These are phyloP conservation scores for Wickerhamomyces canadensis DNA, from an alignment of 805 yeast genomes.

Conservation along the genomic window DNA sequence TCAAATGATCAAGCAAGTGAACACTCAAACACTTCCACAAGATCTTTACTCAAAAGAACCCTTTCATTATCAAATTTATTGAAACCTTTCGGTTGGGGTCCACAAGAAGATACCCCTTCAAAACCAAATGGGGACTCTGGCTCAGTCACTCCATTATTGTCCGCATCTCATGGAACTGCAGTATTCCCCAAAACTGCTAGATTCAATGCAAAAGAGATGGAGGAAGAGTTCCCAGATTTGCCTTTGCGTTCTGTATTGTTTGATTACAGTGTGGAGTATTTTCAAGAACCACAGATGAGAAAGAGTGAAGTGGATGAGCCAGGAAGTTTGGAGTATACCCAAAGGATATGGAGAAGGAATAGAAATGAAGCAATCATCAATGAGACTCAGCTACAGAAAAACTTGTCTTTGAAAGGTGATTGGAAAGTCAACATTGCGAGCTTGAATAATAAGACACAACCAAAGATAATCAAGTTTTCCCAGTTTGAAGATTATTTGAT, in stretches of 20 bases:
- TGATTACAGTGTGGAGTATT: conserved; percentile 78
- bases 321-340: conserved; percentile 80
- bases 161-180: conserved; percentile 34
- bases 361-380: conserved; percentile 83
- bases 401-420: conserved; percentile 72
- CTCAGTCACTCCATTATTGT: conserved; percentile 3
- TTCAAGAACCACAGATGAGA: conserved; percentile 94
- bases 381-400: conserved; percentile 87
- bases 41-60: conserved; percentile 19
- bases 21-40: conserved; percentile 4
- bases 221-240: conserved; percentile 27
- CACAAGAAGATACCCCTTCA: conserved; percentile 17
- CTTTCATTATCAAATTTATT: conserved; percentile 26
- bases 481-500: conserved; percentile 86
- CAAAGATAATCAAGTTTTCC: conserved; percentile 71
- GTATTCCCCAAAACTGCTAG: conserved; percentile 56
- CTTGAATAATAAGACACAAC: conserved; percentile 72
- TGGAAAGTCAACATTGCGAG: conserved; percentile 66
- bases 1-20: conserved; percentile 2
- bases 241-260: conserved; percentile 61
- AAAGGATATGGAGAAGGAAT: conserved; percentile 81
- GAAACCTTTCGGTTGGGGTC: conserved; percentile 22
- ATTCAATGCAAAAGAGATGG: conserved; percentile 27
- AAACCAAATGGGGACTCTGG: conserved; percentile 6
- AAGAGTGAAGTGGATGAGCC: conserved; percentile 83